These are phyloP conservation scores for Cicer chorassanicum DNA, from an alignment of 306 rosid species.

Conservation along the genomic window DNA sequence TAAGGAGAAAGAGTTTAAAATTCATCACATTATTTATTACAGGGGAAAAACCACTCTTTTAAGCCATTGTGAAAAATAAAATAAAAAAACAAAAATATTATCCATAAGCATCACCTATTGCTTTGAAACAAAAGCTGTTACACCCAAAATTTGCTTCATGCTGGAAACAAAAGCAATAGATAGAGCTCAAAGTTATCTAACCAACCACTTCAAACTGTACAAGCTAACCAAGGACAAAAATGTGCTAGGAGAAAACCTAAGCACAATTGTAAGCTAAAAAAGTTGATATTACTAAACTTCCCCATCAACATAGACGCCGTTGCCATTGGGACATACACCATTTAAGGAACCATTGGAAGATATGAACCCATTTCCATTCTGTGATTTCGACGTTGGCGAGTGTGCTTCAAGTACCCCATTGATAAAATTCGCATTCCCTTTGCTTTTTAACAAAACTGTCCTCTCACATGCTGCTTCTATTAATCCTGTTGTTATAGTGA, in stretches of 20 bases:
- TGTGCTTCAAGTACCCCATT: constrained; percentile 56
- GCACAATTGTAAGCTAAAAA: constrained; percentile 27
- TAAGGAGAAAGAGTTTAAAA: constrained; percentile 13
- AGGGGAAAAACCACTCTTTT: constrained; percentile 19
- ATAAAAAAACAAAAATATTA: constrained; percentile 6
- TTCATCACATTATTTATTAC: constrained; percentile 8
- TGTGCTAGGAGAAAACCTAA: constrained; percentile 43
- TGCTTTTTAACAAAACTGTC: constrained; percentile 43
- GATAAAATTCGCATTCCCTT: constrained; percentile 44
- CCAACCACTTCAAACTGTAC: constrained; percentile 79
- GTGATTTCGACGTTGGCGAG: constrained; percentile 44
- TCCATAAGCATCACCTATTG: constrained; percentile 51
- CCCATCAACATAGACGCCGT: constrained; percentile 53
- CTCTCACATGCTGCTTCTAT: constrained; percentile 67
- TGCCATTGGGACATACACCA: constrained; percentile 67
- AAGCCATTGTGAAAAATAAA: constrained; percentile 4
- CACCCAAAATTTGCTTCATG: constrained; percentile 61
- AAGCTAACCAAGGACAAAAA: constrained; percentile 52
- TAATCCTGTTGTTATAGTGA: constrained; percentile 57
- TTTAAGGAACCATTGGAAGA: constrained; percentile 61
- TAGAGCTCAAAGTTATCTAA: constrained; percentile 50
- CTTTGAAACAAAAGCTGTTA: constrained; percentile 52
- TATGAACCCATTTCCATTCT: constrained; percentile 51
- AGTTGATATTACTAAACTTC: constrained; percentile 30
- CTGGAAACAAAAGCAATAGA: constrained; percentile 45